Base-by-base conservation (phyloP, 208 protist genomes). In the Tritrichomonas foetus region DNA sequence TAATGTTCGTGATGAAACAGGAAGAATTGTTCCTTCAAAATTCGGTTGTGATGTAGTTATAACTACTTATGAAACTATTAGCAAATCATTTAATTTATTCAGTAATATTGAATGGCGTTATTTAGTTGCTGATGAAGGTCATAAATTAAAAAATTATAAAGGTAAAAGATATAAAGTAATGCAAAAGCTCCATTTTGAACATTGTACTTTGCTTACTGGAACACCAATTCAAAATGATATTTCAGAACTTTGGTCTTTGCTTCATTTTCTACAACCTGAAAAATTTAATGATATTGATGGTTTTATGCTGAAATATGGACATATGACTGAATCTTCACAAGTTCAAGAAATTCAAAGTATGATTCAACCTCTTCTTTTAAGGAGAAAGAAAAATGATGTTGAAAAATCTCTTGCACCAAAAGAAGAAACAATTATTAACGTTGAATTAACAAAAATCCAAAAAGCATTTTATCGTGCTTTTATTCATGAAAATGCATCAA, bases 41-140 rank as follows among this genome's bases (percentile, higher is more conserved):
- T 22, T 75, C 20, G 49, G 95, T 47, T 98, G 98, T 89, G 94
- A 98, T 92, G 96, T 98, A 0, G 66, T 98, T 0, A 39, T 98
- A 3, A 98, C 97, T 0, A 97, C 96, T 9, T 98, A 98, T 93
- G 96, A 98, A 55, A 94, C 97, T 39, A 27, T 89, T 57, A 25
- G 33, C 3, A 20, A 53, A 39, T 25, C 33, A 33, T 61, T 61
- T 47, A 89, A 57, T 9, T 44, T 89, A 22, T 89, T 89, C 41
- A 9, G 3, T 20, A 49, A 27, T 3, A 95, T 97, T 9, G 82
- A 94, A 36, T 99, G 97, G 97, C 94, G 98, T 61, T 99, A 98
- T 93, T 94, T 99, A 27, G 97, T 99, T 89, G 97, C 99, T 53
- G 99, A 99, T 96, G 99, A 99, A 97, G 99, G 98, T 11, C 99